phyloP scores from a whole-genome alignment of 202 grass and related monocot genomes.

The Panicum virgatum region DNA sequence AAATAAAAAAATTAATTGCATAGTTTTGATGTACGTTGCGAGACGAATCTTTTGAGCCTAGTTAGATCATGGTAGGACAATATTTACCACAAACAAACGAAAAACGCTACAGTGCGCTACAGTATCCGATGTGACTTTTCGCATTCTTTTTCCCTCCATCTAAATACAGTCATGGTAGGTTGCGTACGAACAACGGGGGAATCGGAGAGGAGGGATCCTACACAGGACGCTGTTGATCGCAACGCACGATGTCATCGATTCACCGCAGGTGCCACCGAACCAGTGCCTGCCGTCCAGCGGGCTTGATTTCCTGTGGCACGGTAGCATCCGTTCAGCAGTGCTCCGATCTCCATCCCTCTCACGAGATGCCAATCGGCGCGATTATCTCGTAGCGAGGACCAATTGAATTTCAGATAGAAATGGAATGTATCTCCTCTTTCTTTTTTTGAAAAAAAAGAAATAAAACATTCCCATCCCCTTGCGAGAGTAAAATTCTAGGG shows the following conservation, averaged over 20 bases:
- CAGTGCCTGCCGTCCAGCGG: background rate
- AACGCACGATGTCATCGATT: constrained; percentile 24
- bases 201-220: background rate
- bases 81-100: too few relatives aligned
- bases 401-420: background rate
- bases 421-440: background rate
- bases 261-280: background rate
- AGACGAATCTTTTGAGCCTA: too few relatives aligned
- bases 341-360: background rate
- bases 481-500: background rate
- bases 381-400: background rate
- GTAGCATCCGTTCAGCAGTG: background rate
- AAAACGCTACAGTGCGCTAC: too few relatives aligned
- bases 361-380: background rate
- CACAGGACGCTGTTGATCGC: background rate
- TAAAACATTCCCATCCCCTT: background rate
- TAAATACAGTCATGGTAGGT: too few relatives aligned
- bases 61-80: too few relatives aligned
- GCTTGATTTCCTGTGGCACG: background rate
- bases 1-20: too few relatives aligned
- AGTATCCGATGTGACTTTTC: too few relatives aligned
- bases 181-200: constrained; percentile 17
- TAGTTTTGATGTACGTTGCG: too few relatives aligned
- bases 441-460: background rate
- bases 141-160: too few relatives aligned